phyloP scores from a whole-genome alignment of 768 basidiomycete genomes.

The Lactarius pseudohatsudake region DNA sequence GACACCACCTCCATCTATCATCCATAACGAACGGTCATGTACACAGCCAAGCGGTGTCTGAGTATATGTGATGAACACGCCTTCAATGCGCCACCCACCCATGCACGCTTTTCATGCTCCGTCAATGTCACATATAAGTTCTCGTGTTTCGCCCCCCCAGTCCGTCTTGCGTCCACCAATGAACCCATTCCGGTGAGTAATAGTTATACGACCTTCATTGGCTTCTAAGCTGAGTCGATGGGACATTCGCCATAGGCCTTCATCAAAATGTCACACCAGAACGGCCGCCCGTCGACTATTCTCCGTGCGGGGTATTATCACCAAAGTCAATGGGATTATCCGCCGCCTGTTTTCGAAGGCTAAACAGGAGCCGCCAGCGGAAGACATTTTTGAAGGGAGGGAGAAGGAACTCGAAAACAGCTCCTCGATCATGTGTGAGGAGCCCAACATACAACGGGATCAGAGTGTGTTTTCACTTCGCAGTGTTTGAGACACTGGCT shows the following conservation, averaged over 20 bases:
- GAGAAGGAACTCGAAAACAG: background rate
- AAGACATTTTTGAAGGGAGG: background rate
- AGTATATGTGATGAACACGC: background rate
- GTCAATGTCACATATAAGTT: background rate
- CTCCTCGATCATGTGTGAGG: background rate
- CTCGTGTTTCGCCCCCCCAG: background rate
- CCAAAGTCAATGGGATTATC: background rate
- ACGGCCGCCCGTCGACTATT: background rate
- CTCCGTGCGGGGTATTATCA: background rate
- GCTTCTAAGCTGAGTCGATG: background rate
- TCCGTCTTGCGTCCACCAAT: background rate
- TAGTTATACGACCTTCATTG: background rate
- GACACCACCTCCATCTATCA: background rate
- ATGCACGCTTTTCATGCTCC: background rate
- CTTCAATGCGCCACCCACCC: background rate
- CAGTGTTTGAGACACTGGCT: background rate
- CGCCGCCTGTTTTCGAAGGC: background rate
- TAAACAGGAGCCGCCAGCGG: background rate
- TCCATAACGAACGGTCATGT: background rate
- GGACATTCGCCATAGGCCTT: background rate
- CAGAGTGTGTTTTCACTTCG: background rate
- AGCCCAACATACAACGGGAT: background rate
- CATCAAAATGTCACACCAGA: background rate
- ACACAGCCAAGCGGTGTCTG: conserved; percentile 4
- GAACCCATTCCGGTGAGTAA: background rate